These are phyloP conservation scores for Gossypium gossypioides DNA, from an alignment of 441 rosid genomes.

Conservation along the genomic window DNA sequence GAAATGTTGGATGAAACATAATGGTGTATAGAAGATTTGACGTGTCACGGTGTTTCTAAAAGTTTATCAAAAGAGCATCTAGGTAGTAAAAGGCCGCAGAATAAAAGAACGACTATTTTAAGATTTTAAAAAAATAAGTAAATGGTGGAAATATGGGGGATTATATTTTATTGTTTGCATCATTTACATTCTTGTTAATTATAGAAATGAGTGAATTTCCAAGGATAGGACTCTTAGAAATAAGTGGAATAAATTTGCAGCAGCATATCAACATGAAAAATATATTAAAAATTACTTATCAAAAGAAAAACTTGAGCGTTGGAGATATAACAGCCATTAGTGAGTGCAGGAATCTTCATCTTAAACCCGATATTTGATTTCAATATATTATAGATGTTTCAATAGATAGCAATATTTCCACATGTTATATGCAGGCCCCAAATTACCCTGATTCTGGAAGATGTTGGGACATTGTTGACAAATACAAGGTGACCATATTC, in stretches of 20 bases:
- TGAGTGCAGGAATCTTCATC: conserved; percentile 1
- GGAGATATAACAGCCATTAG: background rate
- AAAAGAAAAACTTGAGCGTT: background rate
- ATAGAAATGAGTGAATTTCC: background rate
- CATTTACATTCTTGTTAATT: background rate
- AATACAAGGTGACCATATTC: conserved; percentile 81
- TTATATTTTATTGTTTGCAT: background rate
- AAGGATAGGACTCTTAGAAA: background rate
- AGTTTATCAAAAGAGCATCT: background rate
- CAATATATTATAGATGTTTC: conserved; percentile 8
- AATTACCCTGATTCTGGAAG: conserved; percentile 92
- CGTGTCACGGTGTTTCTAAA: background rate
- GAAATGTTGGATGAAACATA: background rate
- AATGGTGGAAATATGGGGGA: background rate
- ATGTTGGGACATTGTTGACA: conserved; percentile 95
- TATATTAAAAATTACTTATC: background rate
- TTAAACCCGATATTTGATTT: conserved; percentile 13
- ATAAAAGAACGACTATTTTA: background rate
- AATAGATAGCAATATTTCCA: conserved; percentile 15
- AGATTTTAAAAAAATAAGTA: background rate
- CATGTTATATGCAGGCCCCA: conserved; percentile 56
- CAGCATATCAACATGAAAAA: background rate
- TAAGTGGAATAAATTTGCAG: background rate
- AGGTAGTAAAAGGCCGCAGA: background rate
- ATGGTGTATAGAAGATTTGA: background rate